Evolutionary conservation across 2,329 filamentous ascomycete genomes (phyloP).

Genomic region (Arthrobotrys pseudoclavata): DNA sequence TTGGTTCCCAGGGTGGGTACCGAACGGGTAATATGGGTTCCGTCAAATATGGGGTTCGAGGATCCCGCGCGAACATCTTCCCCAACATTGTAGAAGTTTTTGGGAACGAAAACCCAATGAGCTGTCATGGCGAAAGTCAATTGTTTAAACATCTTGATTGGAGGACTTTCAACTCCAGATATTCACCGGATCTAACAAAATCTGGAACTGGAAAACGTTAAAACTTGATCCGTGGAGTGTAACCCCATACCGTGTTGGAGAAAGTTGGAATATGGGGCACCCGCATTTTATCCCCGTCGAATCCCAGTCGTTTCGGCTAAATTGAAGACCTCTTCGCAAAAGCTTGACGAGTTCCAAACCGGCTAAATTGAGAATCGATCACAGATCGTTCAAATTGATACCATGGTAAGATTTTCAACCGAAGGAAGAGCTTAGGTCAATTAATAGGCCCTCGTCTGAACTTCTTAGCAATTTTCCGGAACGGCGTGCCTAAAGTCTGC

Average conservation of each 20-base stretch:
- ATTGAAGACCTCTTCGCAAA: slow-evolving; percentile 11
- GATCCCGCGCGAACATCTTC: not conserved
- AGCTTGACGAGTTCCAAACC: slow-evolving; percentile 18
- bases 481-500: slow-evolving; percentile 16
- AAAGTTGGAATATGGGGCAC: slow-evolving; percentile 31
- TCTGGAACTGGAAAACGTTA: slow-evolving; percentile 7
- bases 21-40: slow-evolving; percentile 23
- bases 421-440: slow-evolving; percentile 12
- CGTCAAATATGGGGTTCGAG: not conserved
- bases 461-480: not conserved
- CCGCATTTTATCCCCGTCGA: slow-evolving; percentile 34
- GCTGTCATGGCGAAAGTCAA: not conserved
- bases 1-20: slow-evolving; percentile 33
- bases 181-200: slow-evolving; percentile 10
- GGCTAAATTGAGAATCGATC: slow-evolving; percentile 12
- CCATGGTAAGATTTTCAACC: slow-evolving; percentile 36
- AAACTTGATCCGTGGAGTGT: not conserved
- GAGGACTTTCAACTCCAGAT: slow-evolving; percentile 40
- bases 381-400: not conserved
- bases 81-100: not conserved
- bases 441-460: not conserved
- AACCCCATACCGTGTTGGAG: slow-evolving; percentile 26
- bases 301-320: slow-evolving; percentile 24
- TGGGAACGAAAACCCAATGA: not conserved
- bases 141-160: slow-evolving; percentile 17